Percentiles rank a stretch among this genome's conserved stretches.
Conservation (phyloP, 345 rosid genomes). For the Eucalyptus lansdowneana region DNA sequence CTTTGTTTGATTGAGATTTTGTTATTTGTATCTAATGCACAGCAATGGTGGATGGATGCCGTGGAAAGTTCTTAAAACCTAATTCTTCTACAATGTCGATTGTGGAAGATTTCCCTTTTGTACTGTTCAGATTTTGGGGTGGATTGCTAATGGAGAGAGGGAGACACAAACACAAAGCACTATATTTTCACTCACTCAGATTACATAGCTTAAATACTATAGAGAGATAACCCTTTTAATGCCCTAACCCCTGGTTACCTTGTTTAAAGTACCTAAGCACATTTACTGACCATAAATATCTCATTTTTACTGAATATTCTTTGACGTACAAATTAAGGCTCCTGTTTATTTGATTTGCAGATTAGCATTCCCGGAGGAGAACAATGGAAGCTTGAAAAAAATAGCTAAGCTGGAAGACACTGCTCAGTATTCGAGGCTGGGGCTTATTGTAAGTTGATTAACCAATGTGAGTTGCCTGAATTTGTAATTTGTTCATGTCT, state of each 20-base stretch:
- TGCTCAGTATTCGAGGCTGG: constrained; percentile 47
- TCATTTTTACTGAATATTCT: neutral
- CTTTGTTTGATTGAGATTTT: neutral
- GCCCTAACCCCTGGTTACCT: neutral
- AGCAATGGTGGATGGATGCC: neutral
- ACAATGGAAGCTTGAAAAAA: constrained; percentile 61
- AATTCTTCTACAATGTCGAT: neutral
- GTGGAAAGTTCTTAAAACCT: neutral
- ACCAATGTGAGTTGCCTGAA: neutral
- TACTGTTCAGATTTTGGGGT: neutral
- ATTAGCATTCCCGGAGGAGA: constrained; percentile 76
- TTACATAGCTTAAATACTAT: neutral
- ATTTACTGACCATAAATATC: neutral
- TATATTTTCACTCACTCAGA: neutral
- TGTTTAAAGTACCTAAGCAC: neutral
- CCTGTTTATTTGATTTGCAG: constrained; percentile 12
- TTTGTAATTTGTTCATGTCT: neutral
- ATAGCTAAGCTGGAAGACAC: constrained; percentile 76
- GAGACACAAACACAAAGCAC: neutral
- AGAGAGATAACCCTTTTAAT: neutral
- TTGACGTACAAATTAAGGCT: neutral
- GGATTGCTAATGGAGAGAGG: neutral
- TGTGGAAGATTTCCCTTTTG: neutral
- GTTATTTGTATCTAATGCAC: neutral
- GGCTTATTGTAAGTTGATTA: constrained; percentile 47